Evolutionary conservation across 805 yeast species (phyloP).

Genomic region (Hyphopichia homilentoma): DNA sequence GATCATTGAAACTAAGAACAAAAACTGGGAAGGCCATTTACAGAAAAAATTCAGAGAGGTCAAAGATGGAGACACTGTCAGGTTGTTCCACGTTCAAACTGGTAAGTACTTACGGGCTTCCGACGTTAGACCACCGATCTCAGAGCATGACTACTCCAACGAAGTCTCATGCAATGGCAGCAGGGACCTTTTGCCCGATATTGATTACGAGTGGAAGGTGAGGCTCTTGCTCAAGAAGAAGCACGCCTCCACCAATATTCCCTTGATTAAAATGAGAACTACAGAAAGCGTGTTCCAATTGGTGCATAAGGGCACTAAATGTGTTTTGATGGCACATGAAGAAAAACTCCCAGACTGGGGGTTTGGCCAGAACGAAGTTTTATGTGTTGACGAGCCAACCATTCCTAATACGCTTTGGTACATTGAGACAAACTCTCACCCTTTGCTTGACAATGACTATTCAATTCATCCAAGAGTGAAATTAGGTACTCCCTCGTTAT

Average conservation of each 20-base stretch:
- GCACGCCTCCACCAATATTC: slow-evolving; percentile 29
- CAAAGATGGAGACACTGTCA: slow-evolving; percentile 53
- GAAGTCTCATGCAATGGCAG: slow-evolving; percentile 78
- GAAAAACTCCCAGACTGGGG: slow-evolving; percentile 83
- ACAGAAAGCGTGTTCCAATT: slow-evolving; percentile 70
- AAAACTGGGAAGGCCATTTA: slow-evolving; percentile 37
- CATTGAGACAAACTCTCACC: slow-evolving; percentile 64
- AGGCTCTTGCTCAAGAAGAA: slow-evolving; percentile 37
- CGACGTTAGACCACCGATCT: slow-evolving; percentile 78
- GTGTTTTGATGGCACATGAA: slow-evolving; percentile 72
- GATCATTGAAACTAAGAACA: slow-evolving; percentile 51
- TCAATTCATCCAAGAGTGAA: slow-evolving; percentile 17
- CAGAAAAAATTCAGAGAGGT: slow-evolving; percentile 32
- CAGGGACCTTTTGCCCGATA: slow-evolving; percentile 58
- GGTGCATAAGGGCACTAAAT: slow-evolving; percentile 61
- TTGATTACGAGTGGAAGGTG: slow-evolving; percentile 67
- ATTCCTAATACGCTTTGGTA: slow-evolving; percentile 67
- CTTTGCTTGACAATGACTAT: slow-evolving; percentile 28
- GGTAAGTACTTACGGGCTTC: slow-evolving; percentile 66
- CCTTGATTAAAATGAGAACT: slow-evolving; percentile 43
- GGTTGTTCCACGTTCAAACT: slow-evolving; percentile 69
- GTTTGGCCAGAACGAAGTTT: slow-evolving; percentile 78
- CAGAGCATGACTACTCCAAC: slow-evolving; percentile 85
- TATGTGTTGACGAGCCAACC: slow-evolving; percentile 76
- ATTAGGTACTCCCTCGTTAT: slow-evolving; percentile 33